Conservation (phyloP, 257 asterid species). For the Verbena officinalis region DNA sequence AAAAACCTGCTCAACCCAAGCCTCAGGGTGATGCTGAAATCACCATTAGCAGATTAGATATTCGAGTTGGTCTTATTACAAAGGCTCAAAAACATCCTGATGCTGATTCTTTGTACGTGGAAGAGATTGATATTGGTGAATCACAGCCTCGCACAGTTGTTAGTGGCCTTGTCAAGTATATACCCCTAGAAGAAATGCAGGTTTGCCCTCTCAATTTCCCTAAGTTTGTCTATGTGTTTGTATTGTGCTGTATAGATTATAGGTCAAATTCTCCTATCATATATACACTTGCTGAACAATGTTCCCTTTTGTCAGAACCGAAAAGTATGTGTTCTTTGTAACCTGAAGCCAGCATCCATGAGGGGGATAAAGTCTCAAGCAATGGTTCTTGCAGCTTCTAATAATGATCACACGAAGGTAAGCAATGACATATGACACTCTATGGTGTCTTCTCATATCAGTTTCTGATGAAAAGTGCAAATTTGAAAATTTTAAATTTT, state of each 20-base stretch:
- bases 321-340: slow-evolving; percentile 95
- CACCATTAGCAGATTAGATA: slow-evolving; percentile 73
- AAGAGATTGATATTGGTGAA: slow-evolving; percentile 97
- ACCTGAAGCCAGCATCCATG: slow-evolving; percentile 92
- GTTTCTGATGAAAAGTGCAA: not conserved
- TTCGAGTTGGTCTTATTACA: slow-evolving; percentile 88
- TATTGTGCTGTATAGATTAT: slow-evolving; percentile 2
- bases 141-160: slow-evolving; percentile 88
- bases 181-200: slow-evolving; percentile 95
- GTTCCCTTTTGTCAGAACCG: slow-evolving; percentile 61
- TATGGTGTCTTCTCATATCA: not conserved
- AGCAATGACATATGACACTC: slow-evolving; percentile 15
- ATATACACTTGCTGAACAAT: slow-evolving; percentile 11
- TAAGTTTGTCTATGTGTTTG: not conserved
- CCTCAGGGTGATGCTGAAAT: slow-evolving; percentile 64
- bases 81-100: slow-evolving; percentile 89
- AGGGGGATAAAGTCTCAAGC: slow-evolving; percentile 97
- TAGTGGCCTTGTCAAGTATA: slow-evolving; percentile 93
- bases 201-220: slow-evolving; percentile 40
- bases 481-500: not conserved
- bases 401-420: slow-evolving; percentile 74
- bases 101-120: slow-evolving; percentile 96
- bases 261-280: not conserved
- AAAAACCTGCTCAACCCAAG: slow-evolving; percentile 67
- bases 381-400: slow-evolving; percentile 97